Base-by-base conservation (phyloP, 345 rosid genomes). In the Rhodamnia rubescens region DNA sequence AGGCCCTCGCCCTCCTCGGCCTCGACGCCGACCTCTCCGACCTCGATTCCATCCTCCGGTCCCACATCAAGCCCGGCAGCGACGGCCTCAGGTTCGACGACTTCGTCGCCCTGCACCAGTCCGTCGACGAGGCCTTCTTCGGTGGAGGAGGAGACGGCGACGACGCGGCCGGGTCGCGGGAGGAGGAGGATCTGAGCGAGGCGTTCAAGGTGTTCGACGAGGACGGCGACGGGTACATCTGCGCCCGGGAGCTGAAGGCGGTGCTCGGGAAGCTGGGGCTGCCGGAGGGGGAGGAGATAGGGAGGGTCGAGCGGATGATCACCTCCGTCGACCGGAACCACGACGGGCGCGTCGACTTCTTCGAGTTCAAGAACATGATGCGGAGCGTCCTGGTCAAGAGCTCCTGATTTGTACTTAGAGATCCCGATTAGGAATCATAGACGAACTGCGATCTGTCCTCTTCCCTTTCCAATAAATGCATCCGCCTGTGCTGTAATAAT, bases 321-420 rank as follows among this genome's bases (percentile, higher is more conserved):
- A 85, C 85, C 36, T 94, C 99, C 57, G 98, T 95, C 61, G 99
- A 96, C 86, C 88, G 90, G 14, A 94, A 95, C 84, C 88, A 89
- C 7, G 98, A 96, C 83, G 99, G 98, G 1, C 94, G 93, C n/a
- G 98, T 96, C 55, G 98, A 96, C 89, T 95, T 94, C 92, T 91
- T 90, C n/a, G 99, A 96, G 61, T 96, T 96, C 88, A 95, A 95
- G 91, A 90, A 95, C 89, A 96, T 95, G 99, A 96, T 95, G 99
- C 92, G 91, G 7, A 88, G 91, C 5, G 93, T 92, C 64, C 80
- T 92, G 11, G 91, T 88, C 29, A 81, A 53, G 26, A 69, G 80
- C 47, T 69, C 80, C 1, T 69, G 47, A 69, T 47, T 20, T 10
- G 26, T 21, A 20, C 22, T 4, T 20, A 69, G 80, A 36, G 36